Evolutionary conservation across 345 rosid genomes (phyloP), one percentile per base, ranked within the genome.

Genomic region (Raphanus sativus): DNA sequence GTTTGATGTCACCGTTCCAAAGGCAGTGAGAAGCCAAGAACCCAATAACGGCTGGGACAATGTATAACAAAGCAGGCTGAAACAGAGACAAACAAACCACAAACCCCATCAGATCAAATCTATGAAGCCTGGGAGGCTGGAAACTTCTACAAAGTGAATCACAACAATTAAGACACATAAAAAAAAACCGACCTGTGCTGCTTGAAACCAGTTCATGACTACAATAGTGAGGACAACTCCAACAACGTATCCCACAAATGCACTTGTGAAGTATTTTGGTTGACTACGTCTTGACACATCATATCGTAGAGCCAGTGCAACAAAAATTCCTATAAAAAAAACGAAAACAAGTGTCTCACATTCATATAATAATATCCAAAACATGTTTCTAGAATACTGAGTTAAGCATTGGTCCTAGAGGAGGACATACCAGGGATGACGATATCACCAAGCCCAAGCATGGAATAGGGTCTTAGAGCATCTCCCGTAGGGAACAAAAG

Each of bases 121-220:
- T 29, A 62, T 13, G 59, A 29, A 48, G 32, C 68, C 54, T 48
- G 54, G 1, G 54, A 48, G 54, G 16, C 2, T 48, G 54, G 54
- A 48, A 13, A 48, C 17, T 48, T 38, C 12, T 38, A 38, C 45
- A 38, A 38, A 16, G 17, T n/a, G 21, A 45, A 25, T 45, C 54
- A 58, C 12, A 65, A 58, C 72, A 71, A 12, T 56, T 55, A 4
- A 36, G 67, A 42, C 76, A 24, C 54, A 8, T 2, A 26, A 36
- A 4, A 40, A 21, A 69, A 55, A 4, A 70, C 74, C 80, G 54
- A 90, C 99, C 95, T 96, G 99, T 17, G 99, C 98, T 60, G 99
- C 98, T 85, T 96, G 98, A 77, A 96, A 93, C 99, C 98, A 96
- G 88, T 96, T 96, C 99, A 96, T 96, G 75, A 93, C 98, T 55